Base-by-base conservation (phyloP, 192 early-diverging fungal species). In the Glomus cerebriforme region DNA sequence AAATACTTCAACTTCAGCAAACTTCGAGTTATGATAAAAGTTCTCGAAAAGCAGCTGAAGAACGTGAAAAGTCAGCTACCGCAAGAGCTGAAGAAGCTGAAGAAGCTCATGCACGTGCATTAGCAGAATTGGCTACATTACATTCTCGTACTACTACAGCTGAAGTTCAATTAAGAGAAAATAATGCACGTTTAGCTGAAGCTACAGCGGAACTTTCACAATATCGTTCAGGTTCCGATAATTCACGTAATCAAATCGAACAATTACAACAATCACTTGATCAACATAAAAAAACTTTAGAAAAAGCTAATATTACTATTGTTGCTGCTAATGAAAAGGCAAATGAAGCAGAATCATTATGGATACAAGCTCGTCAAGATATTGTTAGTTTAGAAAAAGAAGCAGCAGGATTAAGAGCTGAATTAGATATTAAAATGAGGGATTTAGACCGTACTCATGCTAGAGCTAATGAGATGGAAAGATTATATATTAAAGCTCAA, bases 61-160 rank as follows among this genome's bases (percentile, higher is more conserved):
- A 81, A 17, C 81, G 86, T n/a, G 83, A 82, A n/a, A 74, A 78
- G 15, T 80, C 83, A 17, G 86, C 87, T 10, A 83, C 85, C 4
- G 64, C 81, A 31, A 75, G 83, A 58, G 87, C 88, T 3, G 86
- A 90, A 59, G 83, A 87, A 69, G 85, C 87, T 0, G 86, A 88
- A 66, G 79, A 86, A 54, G 85, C 88, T 4, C 88, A 90, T 10
- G 84, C 85, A 1, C 67, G 83, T 15, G 83, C 85, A 1, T 65
- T 90, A 27, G 79, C 82, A 5, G 87, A 90, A 54, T 58, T 90
- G 6, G 80, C 83, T 0, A 79, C 66, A 3, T 24, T 88, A 32
- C 85, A 88, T 74, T 80, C 80, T 39, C 82, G 86, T 27, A 81
- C 85, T 0, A 82, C 83, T 1, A 29, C 68, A 3, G 87, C 87